Conservation (phyloP, 176 grass and related monocot species). For the Triticum monococcum region DNA sequence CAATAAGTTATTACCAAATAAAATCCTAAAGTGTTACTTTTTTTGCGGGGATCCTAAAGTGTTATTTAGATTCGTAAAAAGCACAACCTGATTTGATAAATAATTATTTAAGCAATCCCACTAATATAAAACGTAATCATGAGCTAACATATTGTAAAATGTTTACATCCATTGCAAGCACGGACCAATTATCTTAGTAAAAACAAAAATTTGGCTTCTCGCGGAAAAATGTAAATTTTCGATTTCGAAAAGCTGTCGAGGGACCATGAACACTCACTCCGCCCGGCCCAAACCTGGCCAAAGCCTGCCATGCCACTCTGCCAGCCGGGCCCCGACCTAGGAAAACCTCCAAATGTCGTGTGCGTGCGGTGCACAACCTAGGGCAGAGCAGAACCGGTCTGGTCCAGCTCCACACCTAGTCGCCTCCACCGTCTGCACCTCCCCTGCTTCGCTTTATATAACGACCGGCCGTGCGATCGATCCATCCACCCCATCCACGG, state of each 20-base stretch:
- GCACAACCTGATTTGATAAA: no score
- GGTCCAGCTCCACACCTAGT: background rate
- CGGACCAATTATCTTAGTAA: no score
- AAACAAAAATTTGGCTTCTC: no score
- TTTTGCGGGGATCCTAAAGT: no score
- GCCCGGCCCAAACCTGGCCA: background rate
- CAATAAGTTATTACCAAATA: no score
- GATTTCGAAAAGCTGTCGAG: background rate
- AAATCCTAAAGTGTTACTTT: no score
- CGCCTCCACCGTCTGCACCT: background rate
- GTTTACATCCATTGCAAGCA: no score
- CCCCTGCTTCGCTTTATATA: background rate
- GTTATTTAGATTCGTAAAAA: no score
- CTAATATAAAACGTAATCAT: no score
- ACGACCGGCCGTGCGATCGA: background rate
- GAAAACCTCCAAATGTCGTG: background rate
- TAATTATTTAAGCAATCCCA: no score
- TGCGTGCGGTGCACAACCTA: constrained; percentile 6
- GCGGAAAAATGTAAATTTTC: no score
- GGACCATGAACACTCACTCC: background rate
- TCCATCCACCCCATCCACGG: background rate
- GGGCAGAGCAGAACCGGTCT: constrained; percentile 4
- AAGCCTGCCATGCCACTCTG: background rate
- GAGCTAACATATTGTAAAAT: no score
- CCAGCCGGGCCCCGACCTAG: background rate